Base-by-base conservation (phyloP, 1,284 basidiomycete genomes). In the Thecaphora thlaspeos region DNA sequence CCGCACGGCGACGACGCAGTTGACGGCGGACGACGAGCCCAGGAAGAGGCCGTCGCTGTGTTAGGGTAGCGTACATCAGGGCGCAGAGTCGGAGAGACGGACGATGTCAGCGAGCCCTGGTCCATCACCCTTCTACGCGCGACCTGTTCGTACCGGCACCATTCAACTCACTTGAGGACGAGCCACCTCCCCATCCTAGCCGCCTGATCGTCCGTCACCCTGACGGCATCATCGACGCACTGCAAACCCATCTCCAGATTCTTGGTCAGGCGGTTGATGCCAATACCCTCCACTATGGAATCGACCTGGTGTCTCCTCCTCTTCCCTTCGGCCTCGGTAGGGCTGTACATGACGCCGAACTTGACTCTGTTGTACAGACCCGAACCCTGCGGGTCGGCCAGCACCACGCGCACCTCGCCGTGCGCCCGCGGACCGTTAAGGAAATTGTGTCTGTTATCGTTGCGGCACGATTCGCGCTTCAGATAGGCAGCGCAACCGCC, bases 21-120 rank as follows among this genome's bases (percentile, higher is more conserved):
- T 98, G 74, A 93, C 95, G 0, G 95, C 94, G 65, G 90, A 93
- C 51, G 91, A 95, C 0, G 91, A 96, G 4, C 95, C 95, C 21
- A 99, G 82, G 80, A 96, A 97, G 11, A 99, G 81, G 0, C 94
- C 95, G 67, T 99, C 95, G 53, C 55, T 90, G 82, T 43, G 86
- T 81, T 10, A 34, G 32, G 32, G 10, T 34, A 39, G n/a, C 34
- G 7, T n/a, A 30, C 18, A 9, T 4, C 22, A 4, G 30, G 24
- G 24, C 15, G 41, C 15, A 17, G 3, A 1, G 23, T 4, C 8
- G 41, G 30, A 34, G 43, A 30, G 43, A 21, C 12, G 10, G 32
- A 32, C 10, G 19, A 28, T 28, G 26, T 28, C 26, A 28, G 26
- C n/a, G n/a, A n/a, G n/a, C n/a, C n/a, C n/a, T n/a, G n/a, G n/a